Conservation (phyloP, 2,329 filamentous ascomycete species). For the Aspergillus persii region DNA sequence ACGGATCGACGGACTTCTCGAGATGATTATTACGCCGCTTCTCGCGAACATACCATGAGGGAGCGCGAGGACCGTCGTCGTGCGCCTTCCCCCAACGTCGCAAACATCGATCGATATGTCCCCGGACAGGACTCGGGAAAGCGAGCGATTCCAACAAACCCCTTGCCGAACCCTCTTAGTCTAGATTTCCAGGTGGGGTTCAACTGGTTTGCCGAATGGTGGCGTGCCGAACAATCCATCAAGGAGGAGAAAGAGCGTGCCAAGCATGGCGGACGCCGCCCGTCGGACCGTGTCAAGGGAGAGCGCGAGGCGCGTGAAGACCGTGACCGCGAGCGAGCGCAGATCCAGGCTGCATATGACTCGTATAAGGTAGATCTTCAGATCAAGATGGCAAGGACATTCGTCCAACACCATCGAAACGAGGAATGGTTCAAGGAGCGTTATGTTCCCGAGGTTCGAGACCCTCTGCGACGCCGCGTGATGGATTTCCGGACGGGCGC, state of each 20-base stretch:
- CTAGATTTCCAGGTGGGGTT: slow-evolving; percentile 66
- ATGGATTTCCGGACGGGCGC: slow-evolving; percentile 75
- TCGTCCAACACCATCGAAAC: slow-evolving; percentile 87
- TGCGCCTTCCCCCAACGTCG: slow-evolving; percentile 56
- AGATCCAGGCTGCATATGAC: slow-evolving; percentile 65
- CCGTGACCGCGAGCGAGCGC: slow-evolving; percentile 59
- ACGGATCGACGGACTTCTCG: slow-evolving; percentile 50
- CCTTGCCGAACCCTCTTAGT: slow-evolving; percentile 60
- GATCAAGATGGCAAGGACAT: slow-evolving; percentile 75
- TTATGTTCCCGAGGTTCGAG: slow-evolving; percentile 80
- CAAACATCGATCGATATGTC: slow-evolving; percentile 64
- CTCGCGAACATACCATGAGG: slow-evolving; percentile 45
- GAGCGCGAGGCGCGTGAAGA: slow-evolving; percentile 63
- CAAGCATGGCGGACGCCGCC: slow-evolving; percentile 57
- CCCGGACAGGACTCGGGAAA: slow-evolving; percentile 59
- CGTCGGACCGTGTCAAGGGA: slow-evolving; percentile 56
- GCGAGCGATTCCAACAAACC: slow-evolving; percentile 54
- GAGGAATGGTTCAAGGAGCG: slow-evolving; percentile 98
- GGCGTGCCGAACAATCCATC: slow-evolving; percentile 61
- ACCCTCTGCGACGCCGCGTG: slow-evolving; percentile 70
- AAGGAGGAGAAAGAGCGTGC: slow-evolving; percentile 63
- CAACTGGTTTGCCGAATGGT: slow-evolving; percentile 68
- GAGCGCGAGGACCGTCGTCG: slow-evolving; percentile 58
- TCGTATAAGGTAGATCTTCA: slow-evolving; percentile 65
- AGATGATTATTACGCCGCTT: slow-evolving; percentile 56